Evolutionary conservation across 495 filamentous ascomycete genomes (phyloP), one percentile per base, ranked within the genome.

Genomic region (Xylaria castorea): DNA sequence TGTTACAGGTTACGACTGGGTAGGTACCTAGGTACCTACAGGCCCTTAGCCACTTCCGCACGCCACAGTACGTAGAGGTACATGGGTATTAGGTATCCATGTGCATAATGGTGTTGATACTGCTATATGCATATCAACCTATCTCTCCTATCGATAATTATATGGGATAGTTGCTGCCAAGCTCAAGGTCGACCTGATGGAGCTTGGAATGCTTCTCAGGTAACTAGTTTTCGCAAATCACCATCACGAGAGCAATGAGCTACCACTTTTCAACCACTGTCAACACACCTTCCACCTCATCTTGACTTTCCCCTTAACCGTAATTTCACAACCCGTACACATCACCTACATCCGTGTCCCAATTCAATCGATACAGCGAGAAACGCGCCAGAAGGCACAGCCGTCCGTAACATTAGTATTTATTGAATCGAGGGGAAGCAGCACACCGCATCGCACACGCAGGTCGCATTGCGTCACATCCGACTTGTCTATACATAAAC

Each of bases 391-490:
- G 53, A 57, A 57, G 53, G 27, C 53, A 32, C 53, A 57, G 27
- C 14, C 27, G 5, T 57, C 27, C 14, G 25, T 16, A 57, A 2
- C 25, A 30, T 30, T 5, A 18, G 53, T 14, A 32, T 18, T 57
- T 18, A 57, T 57, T 14, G 53, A 11, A 32, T 57, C 53, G 53
- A n/a, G 27, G 27, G 5, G 27, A 57, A 6, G 14, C 32, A 61
- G 18, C 58, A 16, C 34, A 38, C 18, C 34, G 34, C 2, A 38
- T 38, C 34, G 9, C 34, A 40, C 20, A 32, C 32, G 58, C 58
- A 38, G 58, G 34, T 61, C 58, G 42, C 66, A 67, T 67, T 67
- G 65, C 50, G 66, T 57, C 50, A 57, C 50, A 27, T 20, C 50
- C 20, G 7, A 42, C 66, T 14, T 11, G 1, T 30, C n/a, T 42